These are phyloP conservation scores for Globisporangium lucens DNA, from an alignment of 352 stramenopile genomes.

Conservation along the genomic window DNA sequence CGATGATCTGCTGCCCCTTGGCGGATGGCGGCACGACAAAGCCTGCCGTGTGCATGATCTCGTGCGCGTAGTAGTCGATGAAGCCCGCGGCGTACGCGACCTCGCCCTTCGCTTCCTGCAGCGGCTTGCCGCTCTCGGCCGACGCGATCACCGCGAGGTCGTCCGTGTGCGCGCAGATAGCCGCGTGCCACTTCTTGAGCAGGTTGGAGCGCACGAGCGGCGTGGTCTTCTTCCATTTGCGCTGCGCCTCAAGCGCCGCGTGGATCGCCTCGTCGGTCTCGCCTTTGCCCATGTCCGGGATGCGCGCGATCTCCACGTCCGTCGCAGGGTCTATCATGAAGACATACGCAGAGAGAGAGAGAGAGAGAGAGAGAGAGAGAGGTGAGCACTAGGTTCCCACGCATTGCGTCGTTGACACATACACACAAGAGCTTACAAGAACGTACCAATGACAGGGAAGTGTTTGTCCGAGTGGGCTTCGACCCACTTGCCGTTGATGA, in stretches of 20 bases:
- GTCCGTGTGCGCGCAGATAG: conserved; percentile 63
- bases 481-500: conserved; percentile 79
- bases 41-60: conserved; percentile 88
- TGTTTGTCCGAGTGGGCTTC: conserved; percentile 48
- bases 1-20: conserved; percentile 66
- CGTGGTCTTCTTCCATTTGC: conserved; percentile 69
- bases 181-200: conserved; percentile 80
- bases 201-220: conserved; percentile 59
- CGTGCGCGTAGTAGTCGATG: conserved; percentile 96
- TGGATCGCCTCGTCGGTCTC: conserved; percentile 77
- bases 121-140: conserved; percentile 96
- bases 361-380: neutral
- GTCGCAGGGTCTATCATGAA: conserved; percentile 60
- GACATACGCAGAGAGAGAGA: neutral
- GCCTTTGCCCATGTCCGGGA: conserved; percentile 63
- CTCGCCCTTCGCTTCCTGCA: conserved; percentile 93
- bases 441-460: conserved; percentile 59
- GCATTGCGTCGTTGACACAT: neutral
- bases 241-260: conserved; percentile 58
- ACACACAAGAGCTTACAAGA: neutral
- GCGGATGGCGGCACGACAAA: conserved; percentile 68
- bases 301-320: conserved; percentile 60
- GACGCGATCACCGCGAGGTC: conserved; percentile 94
- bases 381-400: neutral
- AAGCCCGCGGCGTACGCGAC: conserved; percentile 93